A percentile compares a stretch with the other conserved stretches of the same genome.
Evolutionary conservation across 306 rosid species (phyloP).

Genomic region (Fagus crenata): DNA sequence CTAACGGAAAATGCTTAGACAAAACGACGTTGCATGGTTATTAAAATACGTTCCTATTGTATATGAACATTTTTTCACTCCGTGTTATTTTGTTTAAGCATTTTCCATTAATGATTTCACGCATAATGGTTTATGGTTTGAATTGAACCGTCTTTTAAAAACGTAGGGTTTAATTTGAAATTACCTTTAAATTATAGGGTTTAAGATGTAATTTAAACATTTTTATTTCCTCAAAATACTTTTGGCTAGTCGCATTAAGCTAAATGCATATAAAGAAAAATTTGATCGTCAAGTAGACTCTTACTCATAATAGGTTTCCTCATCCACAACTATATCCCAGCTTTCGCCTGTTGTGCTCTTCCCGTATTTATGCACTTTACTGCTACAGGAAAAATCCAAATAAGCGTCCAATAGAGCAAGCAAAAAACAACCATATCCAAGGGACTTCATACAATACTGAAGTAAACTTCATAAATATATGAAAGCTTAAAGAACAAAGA

Average conservation of each 20-base stretch:
- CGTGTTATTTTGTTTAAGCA: too few relatives aligned
- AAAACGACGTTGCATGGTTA: too few relatives aligned
- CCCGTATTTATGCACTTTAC: conserved; percentile 97
- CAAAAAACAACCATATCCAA: conserved; percentile 5
- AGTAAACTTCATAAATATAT: neutral
- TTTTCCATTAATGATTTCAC: too few relatives aligned
- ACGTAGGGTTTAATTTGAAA: too few relatives aligned
- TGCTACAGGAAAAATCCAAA: conserved; percentile 37
- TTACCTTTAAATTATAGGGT: too few relatives aligned
- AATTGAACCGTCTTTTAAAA: too few relatives aligned
- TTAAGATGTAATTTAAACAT: neutral
- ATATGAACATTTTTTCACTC: too few relatives aligned
- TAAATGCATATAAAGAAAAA: conserved; percentile 2
- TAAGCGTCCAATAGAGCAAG: conserved; percentile 23
- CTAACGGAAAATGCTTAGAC: too few relatives aligned
- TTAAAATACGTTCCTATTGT: too few relatives aligned
- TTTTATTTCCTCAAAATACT: neutral
- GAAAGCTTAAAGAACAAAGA: neutral
- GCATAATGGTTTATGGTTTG: too few relatives aligned
- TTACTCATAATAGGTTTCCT: conserved; percentile 94
- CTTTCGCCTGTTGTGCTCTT: conserved; percentile 94
- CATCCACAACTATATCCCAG: conserved; percentile 94
- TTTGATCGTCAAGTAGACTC: conserved; percentile 19
- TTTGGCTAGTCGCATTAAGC: neutral
- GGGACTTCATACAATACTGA: neutral